Evolutionary conservation across 2,329 filamentous ascomycete species (phyloP).

Genomic region (Cladosporium austrohemisphaericum): DNA sequence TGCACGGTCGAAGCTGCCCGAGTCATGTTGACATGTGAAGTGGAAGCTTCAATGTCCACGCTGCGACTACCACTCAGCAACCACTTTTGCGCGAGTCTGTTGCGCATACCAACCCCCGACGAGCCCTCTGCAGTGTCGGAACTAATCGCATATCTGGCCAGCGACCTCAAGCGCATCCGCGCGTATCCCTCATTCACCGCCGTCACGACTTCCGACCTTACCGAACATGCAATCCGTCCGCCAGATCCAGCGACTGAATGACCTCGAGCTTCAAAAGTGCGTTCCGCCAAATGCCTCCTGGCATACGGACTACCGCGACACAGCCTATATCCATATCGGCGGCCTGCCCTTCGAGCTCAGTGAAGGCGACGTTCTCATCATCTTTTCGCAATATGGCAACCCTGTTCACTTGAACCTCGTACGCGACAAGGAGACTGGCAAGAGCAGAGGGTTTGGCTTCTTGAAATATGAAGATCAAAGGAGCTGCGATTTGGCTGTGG

Average conservation of each 20-base stretch:
- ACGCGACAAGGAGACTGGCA: conserved; percentile 93
- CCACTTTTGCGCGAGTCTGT: no score
- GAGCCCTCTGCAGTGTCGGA: no score
- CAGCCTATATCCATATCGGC: conserved; percentile 94
- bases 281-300: conserved; percentile 84
- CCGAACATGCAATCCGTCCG: conserved; percentile 85
- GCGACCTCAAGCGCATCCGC: no score
- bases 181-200: no score
- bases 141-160: no score
- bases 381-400: conserved; percentile 96
- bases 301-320: conserved; percentile 97
- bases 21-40: no score
- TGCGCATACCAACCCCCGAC: no score
- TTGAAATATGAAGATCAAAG: conserved; percentile 98
- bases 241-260: conserved; percentile 87
- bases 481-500: conserved; percentile 91
- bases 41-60: no score
- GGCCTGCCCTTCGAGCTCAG: conserved; percentile 88
- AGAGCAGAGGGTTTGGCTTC: conserved; percentile 91
- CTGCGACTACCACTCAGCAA: no score
- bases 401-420: conserved; percentile 88
- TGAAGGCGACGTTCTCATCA: conserved; percentile 91
- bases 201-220: no score
- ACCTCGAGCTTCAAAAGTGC: conserved; percentile 86
- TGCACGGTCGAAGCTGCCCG: no score